Evolutionary conservation across 176 grass and related monocot genomes (phyloP).

Genomic region (Chrysopogon serrulatus): DNA sequence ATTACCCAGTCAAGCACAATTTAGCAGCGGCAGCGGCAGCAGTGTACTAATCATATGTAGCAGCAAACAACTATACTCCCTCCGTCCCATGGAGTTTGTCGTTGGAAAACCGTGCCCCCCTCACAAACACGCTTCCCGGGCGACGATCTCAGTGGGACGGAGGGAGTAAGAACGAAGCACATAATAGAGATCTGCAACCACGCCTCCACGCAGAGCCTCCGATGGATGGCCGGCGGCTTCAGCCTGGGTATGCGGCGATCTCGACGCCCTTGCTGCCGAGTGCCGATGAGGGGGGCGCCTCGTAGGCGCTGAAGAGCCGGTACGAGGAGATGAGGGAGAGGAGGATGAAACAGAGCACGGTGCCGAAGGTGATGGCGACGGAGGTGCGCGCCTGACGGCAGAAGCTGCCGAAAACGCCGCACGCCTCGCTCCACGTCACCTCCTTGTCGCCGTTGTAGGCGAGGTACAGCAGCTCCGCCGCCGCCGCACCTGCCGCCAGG

Average conservation of each 20-base stretch:
- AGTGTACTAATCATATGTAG: neutral
- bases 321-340: constrained; percentile 93
- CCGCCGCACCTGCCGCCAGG: constrained; percentile 66
- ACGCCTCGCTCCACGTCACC: constrained; percentile 92
- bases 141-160: too few relatives aligned
- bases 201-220: neutral
- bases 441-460: constrained; percentile 87
- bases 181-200: neutral
- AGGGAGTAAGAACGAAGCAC: neutral
- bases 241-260: constrained; percentile 68
- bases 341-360: constrained; percentile 66
- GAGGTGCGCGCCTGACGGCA: constrained; percentile 67
- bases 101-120: too few relatives aligned
- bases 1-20: neutral
- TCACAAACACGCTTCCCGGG: too few relatives aligned
- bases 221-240: neutral
- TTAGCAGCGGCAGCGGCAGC: neutral
- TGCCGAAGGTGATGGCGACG: constrained; percentile 73
- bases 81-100: too few relatives aligned
- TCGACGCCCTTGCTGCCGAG: constrained; percentile 59
- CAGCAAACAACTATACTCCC: neutral
- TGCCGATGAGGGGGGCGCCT: constrained; percentile 45
- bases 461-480: constrained; percentile 75
- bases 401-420: constrained; percentile 69
- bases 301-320: constrained; percentile 89